Evolutionary conservation across 225 moss, liverwort and hornwort genomes (phyloP), one percentile per base, ranked within the genome.

Genomic region (Pseudoscleropodium purum): DNA sequence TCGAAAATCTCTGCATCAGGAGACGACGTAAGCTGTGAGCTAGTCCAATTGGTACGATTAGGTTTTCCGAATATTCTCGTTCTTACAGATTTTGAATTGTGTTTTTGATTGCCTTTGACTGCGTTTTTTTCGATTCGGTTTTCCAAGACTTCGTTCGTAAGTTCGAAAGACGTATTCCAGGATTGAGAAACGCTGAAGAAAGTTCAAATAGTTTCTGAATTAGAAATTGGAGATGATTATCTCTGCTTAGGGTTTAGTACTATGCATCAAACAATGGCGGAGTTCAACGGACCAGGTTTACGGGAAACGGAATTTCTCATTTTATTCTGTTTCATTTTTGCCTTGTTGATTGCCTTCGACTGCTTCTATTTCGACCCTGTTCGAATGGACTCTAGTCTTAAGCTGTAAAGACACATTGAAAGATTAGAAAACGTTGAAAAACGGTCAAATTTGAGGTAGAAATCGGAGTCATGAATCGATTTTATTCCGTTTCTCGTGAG

Each of bases 1-100:
- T 89, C 86, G 54, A 93, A 92, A 61, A 93, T 91, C 59, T 93
- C 93, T 93, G 86, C 89, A 79, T 64, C 15, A 41, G 39, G 52
- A 54, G 26, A 17, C 54, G 72, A 45, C 18, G 27, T 39, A 27
- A 59, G 69, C 59, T 81, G 45, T 57, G 43, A 59, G 59, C 19
- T 24, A 87, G 69, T 80, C 26, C 24, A 41, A 79, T n/a, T 51
- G 29, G n/a, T 63, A 27, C 8, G 52, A 26, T 73, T 24, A 11
- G 15, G 0, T 39, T 65, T 76, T 24, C 24, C 65, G 52, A 54
- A 54, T 15, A 54, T 78, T 68, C 34, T 87, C 27, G 25, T 68
- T 80, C 57, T 45, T 33, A 14, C 14, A 34, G 16, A 56, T 43
- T 67, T 68, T 45, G 33, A 63, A 56, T 80, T 56, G 26, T 45